phyloP scores from a whole-genome alignment of 2,329 filamentous ascomycete species.

The Didymosphaeria variabile region DNA sequence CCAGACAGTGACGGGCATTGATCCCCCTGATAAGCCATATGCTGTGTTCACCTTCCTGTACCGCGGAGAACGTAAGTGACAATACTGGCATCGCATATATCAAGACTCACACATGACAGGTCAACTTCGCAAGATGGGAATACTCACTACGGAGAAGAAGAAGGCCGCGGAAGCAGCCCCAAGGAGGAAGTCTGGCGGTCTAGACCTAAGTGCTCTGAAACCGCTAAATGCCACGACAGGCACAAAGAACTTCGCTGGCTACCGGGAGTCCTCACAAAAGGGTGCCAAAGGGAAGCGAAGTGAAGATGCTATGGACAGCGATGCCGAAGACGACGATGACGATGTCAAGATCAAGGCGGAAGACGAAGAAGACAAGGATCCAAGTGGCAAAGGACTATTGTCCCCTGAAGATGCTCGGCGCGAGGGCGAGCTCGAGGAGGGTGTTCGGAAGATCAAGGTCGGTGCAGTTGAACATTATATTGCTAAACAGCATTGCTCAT shows the following conservation, averaged over 20 bases:
- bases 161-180: conserved; percentile 66
- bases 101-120: conserved; percentile 60
- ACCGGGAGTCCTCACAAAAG: conserved; percentile 74
- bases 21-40: conserved; percentile 94
- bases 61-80: conserved; percentile 83
- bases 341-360: conserved; percentile 71
- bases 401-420: conserved; percentile 76
- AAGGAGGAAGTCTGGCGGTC: conserved; percentile 82
- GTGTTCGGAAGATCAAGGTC: conserved; percentile 83
- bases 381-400: conserved; percentile 62
- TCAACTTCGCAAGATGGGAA: conserved; percentile 96
- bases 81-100: neutral
- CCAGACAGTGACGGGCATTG: conserved; percentile 98
- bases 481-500: conserved; percentile 25
- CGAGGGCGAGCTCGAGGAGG: conserved; percentile 79
- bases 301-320: conserved; percentile 73
- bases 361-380: conserved; percentile 68
- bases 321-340: conserved; percentile 75
- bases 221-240: conserved; percentile 82
- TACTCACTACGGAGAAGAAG: conserved; percentile 74
- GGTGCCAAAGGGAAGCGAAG: conserved; percentile 59
- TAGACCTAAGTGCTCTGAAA: conserved; percentile 85
- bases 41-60: conserved; percentile 98
- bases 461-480: conserved; percentile 31
- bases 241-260: conserved; percentile 88